Conservation (phyloP, 2,329 filamentous ascomycete species). For the Mariannaea elegans region DNA sequence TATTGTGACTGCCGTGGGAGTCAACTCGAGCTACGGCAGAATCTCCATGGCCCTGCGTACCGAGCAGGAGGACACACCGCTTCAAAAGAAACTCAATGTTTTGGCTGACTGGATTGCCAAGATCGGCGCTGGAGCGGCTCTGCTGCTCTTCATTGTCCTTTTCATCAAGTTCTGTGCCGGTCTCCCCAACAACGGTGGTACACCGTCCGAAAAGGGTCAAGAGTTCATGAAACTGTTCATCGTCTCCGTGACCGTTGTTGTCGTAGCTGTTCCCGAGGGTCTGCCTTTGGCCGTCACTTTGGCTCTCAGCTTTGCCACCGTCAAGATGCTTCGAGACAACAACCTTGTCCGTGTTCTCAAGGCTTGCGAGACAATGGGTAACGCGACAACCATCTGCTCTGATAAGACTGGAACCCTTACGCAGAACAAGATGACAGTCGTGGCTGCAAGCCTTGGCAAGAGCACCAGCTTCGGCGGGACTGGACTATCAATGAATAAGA, state of each 20-base stretch:
- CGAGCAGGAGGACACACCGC: conserved; percentile 61
- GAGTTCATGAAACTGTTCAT: conserved; percentile 72
- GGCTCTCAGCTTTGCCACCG: conserved; percentile 74
- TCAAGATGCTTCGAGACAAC: conserved; percentile 75
- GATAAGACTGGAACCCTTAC: conserved; percentile 59
- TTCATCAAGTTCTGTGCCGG: conserved; percentile 79
- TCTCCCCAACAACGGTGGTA: conserved; percentile 59
- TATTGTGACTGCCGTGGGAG: conserved; percentile 64
- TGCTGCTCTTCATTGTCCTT: conserved; percentile 78
- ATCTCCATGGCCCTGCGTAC: conserved; percentile 65
- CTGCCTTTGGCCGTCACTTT: conserved; percentile 73
- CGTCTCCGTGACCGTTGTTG: conserved; percentile 71
- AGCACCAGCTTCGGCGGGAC: conserved; percentile 44
- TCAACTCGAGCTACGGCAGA: conserved; percentile 62
- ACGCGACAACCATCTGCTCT: conserved; percentile 79
- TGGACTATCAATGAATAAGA: conserved; percentile 32
- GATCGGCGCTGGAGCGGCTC: conserved; percentile 69
- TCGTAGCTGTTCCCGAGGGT: conserved; percentile 74
- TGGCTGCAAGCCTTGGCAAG: conserved; percentile 71
- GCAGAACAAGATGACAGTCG: conserved; percentile 79
- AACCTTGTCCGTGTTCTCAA: conserved; percentile 73
- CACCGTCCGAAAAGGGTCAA: conserved; percentile 64
- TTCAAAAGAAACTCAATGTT: conserved; percentile 62
- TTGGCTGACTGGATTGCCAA: conserved; percentile 47
- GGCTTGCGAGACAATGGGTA: conserved; percentile 78